phyloP scores from a whole-genome alignment of 139 green algal species.

The Chlorella sp. region DNA sequence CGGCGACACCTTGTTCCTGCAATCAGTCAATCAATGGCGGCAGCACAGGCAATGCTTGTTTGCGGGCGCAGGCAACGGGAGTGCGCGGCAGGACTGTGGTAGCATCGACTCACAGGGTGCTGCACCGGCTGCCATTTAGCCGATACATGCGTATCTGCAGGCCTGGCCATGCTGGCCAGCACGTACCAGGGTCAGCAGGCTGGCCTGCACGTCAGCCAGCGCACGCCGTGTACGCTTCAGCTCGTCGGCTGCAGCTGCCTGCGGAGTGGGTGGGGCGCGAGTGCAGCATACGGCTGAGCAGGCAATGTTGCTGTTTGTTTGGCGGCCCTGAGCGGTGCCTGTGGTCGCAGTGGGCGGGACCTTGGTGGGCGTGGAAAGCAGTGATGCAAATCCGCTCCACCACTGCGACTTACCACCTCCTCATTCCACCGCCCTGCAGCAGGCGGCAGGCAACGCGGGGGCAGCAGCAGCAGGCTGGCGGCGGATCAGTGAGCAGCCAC shows the following conservation, averaged over 20 bases:
- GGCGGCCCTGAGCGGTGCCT: too few species aligned
- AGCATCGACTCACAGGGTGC: neutral
- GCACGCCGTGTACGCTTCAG: constrained; percentile 38
- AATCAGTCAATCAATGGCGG: too few species aligned
- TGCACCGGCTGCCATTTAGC: neutral
- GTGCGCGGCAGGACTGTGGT: neutral
- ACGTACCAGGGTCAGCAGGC: constrained; percentile 7
- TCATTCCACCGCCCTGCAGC: constrained; percentile 45
- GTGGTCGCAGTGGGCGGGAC: too few species aligned
- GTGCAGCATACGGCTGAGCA: too few species aligned
- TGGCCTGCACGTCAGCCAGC: constrained; percentile 30
- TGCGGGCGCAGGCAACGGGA: too few species aligned
- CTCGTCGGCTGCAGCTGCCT: constrained; percentile 40
- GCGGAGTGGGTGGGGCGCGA: too few species aligned
- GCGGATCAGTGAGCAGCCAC: too few species aligned
- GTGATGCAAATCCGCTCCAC: too few species aligned
- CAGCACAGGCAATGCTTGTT: neutral
- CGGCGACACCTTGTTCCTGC: neutral
- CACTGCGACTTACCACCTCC: constrained; percentile 14
- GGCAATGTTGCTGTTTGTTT: too few species aligned
- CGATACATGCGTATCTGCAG: neutral
- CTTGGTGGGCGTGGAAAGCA: too few species aligned
- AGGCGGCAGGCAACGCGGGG: neutral
- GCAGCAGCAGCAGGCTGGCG: too few species aligned
- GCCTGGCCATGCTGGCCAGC: neutral